Base-by-base conservation (phyloP, 2,329 filamentous ascomycete genomes). In the Alternaria novae-zelandiae region DNA sequence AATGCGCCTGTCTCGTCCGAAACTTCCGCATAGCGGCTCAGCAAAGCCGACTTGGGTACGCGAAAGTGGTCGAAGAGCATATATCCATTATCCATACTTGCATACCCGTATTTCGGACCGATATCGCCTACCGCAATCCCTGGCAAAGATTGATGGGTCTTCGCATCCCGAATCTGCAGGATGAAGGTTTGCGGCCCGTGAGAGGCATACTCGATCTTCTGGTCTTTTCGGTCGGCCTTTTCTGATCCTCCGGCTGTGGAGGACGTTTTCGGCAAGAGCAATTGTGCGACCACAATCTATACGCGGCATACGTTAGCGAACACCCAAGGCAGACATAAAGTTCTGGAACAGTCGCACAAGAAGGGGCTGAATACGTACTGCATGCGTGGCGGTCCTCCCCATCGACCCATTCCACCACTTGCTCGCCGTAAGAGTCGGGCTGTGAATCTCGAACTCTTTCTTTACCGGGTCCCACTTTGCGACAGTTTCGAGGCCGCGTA, bases 361-460 rank as follows among this genome's bases (percentile, higher is more conserved):
- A 15, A 55, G 28, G 46, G 41, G 54, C 28, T 36, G 20, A 55
- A 54, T 55, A 70, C 73, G 61, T 71, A 78, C 74, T 26, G 84
- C 82, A 78, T 86, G 83, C 59, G 85, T 86, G n/a, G 84, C 85
- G n/a, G 83, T 85, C 23, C 84, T 77, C 2, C 84, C 84, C 76
- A 86, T 79, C 2, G 81, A 81, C 1, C 84, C 85, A 71, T 86
- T 86, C 84, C 85, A 86, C 84, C 83, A 86, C 73, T 86, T 86
- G 67, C 82, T 85, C 2, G 85, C 82, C 1, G 84, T 86, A 20
- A 86, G 71, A 25, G 82, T 83, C 11, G 85, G 85, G 64, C 83
- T 86, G 71, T 86, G 83, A 13, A 86, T 77, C 30, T 83, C 75
- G 61, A 86, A 86, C 32, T 84, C 80, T 62, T 83, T 82, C 6